A percentile compares a stretch with the other conserved stretches of the same genome.
Evolutionary conservation across 768 basidiomycete species (phyloP).

Genomic region (Imleria badia): DNA sequence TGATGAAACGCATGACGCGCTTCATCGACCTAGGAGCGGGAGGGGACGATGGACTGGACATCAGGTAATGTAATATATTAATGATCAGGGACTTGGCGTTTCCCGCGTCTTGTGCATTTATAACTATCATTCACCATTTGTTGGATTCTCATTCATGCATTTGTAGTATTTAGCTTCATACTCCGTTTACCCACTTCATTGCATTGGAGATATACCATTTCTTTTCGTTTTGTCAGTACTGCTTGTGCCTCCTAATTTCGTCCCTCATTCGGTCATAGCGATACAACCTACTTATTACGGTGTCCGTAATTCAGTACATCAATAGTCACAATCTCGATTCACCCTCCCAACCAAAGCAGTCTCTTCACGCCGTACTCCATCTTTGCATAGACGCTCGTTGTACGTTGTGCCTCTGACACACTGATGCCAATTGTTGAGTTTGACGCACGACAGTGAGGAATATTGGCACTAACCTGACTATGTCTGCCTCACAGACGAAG

Average conservation of each 20-base stretch:
- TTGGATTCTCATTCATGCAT: slow-evolving; percentile 18
- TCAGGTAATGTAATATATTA: slow-evolving; percentile 30
- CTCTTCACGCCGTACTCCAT: slow-evolving; percentile 94
- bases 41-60: slow-evolving; percentile 29
- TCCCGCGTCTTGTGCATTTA: slow-evolving; percentile 10
- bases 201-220: slow-evolving; percentile 25
- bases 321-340: slow-evolving; percentile 8
- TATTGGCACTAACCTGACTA: slow-evolving; percentile 63
- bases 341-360: slow-evolving; percentile 83
- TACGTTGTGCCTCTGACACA: slow-evolving; percentile 76
- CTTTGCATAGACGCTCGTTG: slow-evolving; percentile 85
- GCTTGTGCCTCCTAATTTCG: neutral
- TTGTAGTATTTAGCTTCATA: slow-evolving; percentile 20
- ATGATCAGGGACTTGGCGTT: slow-evolving; percentile 16
- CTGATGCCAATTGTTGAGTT: slow-evolving; percentile 38
- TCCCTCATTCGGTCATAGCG: slow-evolving; percentile 9
- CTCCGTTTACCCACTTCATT: slow-evolving; percentile 14
- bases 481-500: slow-evolving; percentile 65
- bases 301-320: slow-evolving; percentile 11
- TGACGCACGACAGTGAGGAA: neutral
- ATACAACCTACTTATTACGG: slow-evolving; percentile 14
- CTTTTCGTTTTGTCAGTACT: slow-evolving; percentile 17
- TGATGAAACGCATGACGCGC: slow-evolving; percentile 75
- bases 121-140: slow-evolving; percentile 18
- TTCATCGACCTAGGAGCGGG: slow-evolving; percentile 67